Percentiles rank a stretch among this genome's conserved stretches.
These are phyloP conservation scores for Apiotrichum gracile DNA, from an alignment of 1,284 basidiomycete species.

Conservation along the genomic window DNA sequence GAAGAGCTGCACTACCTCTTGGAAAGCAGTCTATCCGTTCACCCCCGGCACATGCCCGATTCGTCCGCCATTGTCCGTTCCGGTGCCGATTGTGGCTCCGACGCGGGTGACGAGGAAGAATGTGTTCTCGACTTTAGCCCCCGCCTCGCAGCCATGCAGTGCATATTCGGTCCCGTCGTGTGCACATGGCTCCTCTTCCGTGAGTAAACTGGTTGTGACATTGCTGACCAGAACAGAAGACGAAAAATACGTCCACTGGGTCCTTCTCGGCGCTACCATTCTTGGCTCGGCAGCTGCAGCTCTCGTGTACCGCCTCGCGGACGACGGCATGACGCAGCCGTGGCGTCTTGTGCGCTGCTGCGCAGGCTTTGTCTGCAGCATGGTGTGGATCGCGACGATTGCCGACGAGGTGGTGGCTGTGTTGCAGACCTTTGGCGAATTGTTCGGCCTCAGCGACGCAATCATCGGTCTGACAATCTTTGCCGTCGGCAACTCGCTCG, in stretches of 20 bases:
- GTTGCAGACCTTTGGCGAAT: constrained; percentile 83
- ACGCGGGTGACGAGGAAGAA: constrained; percentile 2
- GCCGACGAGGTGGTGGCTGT: constrained; percentile 89
- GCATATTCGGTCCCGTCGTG: constrained; percentile 70
- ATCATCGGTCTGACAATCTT: constrained; percentile 94
- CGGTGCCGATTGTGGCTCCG: background rate
- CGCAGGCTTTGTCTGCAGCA: constrained; percentile 79
- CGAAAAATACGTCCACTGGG: constrained; percentile 53
- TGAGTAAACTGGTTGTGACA: constrained; percentile 44
- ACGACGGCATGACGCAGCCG: constrained; percentile 56
- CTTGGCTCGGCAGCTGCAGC: constrained; percentile 56
- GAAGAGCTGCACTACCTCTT: constrained; percentile 41
- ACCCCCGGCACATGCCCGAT: background rate
- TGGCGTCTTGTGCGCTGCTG: constrained; percentile 70
- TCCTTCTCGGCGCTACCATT: constrained; percentile 55
- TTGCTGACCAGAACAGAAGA: constrained; percentile 52
- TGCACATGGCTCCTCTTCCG: constrained; percentile 67
- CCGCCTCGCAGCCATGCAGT: constrained; percentile 74
- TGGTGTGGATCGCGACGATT: constrained; percentile 94
- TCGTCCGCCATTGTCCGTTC: constrained; percentile 1
- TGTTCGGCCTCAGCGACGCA: constrained; percentile 92
- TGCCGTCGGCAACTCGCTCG: constrained; percentile 90
- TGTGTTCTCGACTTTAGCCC: constrained; percentile 60
- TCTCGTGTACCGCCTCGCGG: constrained; percentile 59
- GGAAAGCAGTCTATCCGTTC: constrained; percentile 22